A percentile compares a stretch with the other conserved stretches of the same genome.
These are phyloP conservation scores for Pseudonitzschia multistriata DNA, from an alignment of 108 stramenopile species.

Conservation along the genomic window DNA sequence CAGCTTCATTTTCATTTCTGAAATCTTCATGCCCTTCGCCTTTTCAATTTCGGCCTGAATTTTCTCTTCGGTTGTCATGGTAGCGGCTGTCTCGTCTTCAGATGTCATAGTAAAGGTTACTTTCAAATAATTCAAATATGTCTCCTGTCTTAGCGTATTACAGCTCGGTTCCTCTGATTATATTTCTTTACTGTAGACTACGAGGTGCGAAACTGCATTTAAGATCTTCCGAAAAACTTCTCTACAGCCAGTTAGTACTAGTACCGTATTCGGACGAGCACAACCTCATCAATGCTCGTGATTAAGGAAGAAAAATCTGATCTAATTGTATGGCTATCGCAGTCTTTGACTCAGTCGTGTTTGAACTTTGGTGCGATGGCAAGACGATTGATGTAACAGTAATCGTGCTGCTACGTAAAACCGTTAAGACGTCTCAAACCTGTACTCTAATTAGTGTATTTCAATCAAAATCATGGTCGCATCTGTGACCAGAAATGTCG, in stretches of 20 bases:
- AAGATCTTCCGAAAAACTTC: too few relatives aligned
- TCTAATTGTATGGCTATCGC: neutral
- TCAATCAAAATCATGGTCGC: slow-evolving; percentile 3
- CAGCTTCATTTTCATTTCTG: slow-evolving; percentile 66
- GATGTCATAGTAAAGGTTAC: neutral
- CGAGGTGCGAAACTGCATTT: too few relatives aligned
- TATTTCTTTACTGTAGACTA: slow-evolving; percentile 3
- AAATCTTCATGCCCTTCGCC: slow-evolving; percentile 61
- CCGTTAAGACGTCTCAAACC: too few relatives aligned
- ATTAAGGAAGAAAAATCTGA: neutral
- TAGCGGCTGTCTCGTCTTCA: neutral
- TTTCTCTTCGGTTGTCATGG: slow-evolving; percentile 22
- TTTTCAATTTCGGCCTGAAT: slow-evolving; percentile 49
- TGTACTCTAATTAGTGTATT: neutral
- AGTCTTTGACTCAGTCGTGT: neutral
- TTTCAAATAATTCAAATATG: too few relatives aligned
- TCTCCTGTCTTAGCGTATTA: too few relatives aligned
- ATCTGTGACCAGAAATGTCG: slow-evolving; percentile 15
- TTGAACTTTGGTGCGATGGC: neutral
- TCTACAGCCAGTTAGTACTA: too few relatives aligned
- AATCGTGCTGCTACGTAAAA: too few relatives aligned
- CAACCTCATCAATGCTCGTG: too few relatives aligned
- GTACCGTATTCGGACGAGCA: too few relatives aligned
- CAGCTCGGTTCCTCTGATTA: too few relatives aligned
- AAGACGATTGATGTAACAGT: neutral